Evolutionary conservation across 2,329 filamentous ascomycete genomes (phyloP).

Genomic region (Ambrosiella beaveri): DNA sequence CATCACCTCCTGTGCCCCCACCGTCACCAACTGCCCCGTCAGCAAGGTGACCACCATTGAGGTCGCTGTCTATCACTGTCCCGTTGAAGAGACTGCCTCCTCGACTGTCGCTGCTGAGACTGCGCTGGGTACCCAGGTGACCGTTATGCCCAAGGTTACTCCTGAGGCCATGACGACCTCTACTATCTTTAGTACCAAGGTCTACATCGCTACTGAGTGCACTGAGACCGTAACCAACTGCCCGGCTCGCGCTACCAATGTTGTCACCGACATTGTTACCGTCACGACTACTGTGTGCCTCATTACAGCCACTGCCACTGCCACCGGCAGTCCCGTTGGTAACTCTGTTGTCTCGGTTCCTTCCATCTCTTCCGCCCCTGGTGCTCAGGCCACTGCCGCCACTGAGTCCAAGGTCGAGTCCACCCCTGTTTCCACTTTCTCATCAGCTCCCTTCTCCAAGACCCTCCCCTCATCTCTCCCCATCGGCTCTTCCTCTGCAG

Average conservation of each 20-base stretch:
- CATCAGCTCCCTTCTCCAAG: neutral
- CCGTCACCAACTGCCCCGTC: constrained; percentile 18
- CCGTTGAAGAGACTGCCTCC: constrained; percentile 16
- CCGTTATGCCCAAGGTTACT: neutral
- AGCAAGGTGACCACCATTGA: constrained; percentile 17
- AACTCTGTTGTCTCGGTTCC: neutral
- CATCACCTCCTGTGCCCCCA: constrained; percentile 19
- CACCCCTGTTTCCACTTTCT: neutral
- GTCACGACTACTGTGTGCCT: constrained; percentile 30
- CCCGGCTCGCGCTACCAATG: constrained; percentile 19
- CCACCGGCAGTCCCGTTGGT: neutral
- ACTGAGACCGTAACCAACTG: constrained; percentile 25
- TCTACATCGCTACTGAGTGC: constrained; percentile 40
- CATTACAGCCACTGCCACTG: constrained; percentile 12
- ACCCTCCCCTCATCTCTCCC: too few relatives aligned
- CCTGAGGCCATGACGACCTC: constrained; percentile 18
- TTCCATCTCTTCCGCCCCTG: neutral
- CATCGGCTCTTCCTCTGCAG: neutral
- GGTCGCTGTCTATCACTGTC: constrained; percentile 24
- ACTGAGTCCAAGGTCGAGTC: neutral
- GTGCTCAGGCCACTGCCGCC: neutral
- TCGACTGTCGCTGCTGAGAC: constrained; percentile 1
- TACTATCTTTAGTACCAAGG: constrained; percentile 24
- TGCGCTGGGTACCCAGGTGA: neutral
- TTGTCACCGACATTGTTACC: constrained; percentile 25